Conservation (phyloP, 495 filamentous ascomycete species). For the Podospora appendiculata region DNA sequence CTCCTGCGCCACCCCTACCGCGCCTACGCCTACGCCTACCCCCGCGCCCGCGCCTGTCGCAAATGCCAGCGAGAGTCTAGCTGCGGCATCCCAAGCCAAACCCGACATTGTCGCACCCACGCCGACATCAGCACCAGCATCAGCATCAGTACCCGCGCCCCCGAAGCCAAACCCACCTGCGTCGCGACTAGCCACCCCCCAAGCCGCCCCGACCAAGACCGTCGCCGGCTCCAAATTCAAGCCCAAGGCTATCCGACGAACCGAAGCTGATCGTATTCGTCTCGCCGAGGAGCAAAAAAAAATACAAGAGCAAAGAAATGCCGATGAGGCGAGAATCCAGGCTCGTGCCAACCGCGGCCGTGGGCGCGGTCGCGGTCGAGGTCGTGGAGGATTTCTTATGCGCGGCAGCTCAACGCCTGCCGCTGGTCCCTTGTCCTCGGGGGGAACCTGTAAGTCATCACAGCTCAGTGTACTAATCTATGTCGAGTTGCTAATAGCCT, state of each 20-base stretch:
- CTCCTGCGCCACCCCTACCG: neutral
- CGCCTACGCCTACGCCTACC: neutral
- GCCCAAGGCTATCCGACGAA: constrained; percentile 35
- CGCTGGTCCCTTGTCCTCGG: constrained; percentile 29
- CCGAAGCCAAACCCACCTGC: too few relatives aligned
- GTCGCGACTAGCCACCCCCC: neutral
- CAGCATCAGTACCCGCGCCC: too few relatives aligned
- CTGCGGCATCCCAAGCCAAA: too few relatives aligned
- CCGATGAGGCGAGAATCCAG: constrained; percentile 19
- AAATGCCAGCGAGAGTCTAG: too few relatives aligned
- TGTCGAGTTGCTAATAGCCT: neutral
- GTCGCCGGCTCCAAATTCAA: constrained; percentile 20
- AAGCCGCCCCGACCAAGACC: neutral
- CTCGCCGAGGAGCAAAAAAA: constrained; percentile 28
- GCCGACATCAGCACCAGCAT: too few relatives aligned
- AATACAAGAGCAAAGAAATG: constrained; percentile 24
- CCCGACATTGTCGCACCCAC: too few relatives aligned
- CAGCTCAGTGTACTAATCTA: neutral
- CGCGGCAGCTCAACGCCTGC: constrained; percentile 22
- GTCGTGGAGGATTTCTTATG: constrained; percentile 27
- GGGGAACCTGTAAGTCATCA: constrained; percentile 22
- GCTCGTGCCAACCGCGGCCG: constrained; percentile 18
- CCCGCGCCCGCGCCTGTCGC: neutral
- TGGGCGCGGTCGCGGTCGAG: constrained; percentile 30
- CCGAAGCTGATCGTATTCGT: constrained; percentile 31